Base-by-base conservation (phyloP, 176 grass and related monocot genomes). In the Neostapfia colusana region DNA sequence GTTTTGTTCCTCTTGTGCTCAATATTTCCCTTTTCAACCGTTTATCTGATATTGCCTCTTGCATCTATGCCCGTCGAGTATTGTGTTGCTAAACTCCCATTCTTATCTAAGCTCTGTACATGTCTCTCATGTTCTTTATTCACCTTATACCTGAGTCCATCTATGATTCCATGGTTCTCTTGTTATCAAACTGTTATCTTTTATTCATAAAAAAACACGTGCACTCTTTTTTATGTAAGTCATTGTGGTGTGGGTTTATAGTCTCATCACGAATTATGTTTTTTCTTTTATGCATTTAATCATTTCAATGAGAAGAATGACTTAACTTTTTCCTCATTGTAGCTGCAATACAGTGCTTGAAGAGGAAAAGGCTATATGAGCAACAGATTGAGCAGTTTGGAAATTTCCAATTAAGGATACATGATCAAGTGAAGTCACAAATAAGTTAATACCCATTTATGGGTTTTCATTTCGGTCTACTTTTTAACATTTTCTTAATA, bases 281-380 rank as follows among this genome's bases (percentile, higher is more conserved):
- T 27, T 64, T 11, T 42, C 73, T 42, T 10, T 77, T 74, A 7
- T 12, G 12, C 53, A 45, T 24, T 11, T 48, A 77, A 78, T 77
- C 28, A 50, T 72, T 83, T 55, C 80, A 55, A 38, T 23, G 46
- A 28, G 21, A 31, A 62, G 39, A 79, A 62, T 74, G 42, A 25
- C 20, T 79, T 20, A 75, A 18, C 2, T 56, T 16, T 63, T 75
- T 79, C 16, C 51, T 65, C 31, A 57, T 78, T 70, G 46, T 67
- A 99, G 95, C 91, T 58, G 95, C 95, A 74, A 92, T 99, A 86
- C 91, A 99, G 81, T 99, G 95, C 72, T 87, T 99, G 77, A 94
- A 99, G 87, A 90, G 95, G 83, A 99, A 99, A 62, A 95, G 79
- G 67, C 77, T 99, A 53, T 95, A 99, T 67, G 91, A 99, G 80